These are phyloP conservation scores for Antitrichia curtipendula DNA, from an alignment of 225 moss, liverwort and hornwort species.

Conservation along the genomic window DNA sequence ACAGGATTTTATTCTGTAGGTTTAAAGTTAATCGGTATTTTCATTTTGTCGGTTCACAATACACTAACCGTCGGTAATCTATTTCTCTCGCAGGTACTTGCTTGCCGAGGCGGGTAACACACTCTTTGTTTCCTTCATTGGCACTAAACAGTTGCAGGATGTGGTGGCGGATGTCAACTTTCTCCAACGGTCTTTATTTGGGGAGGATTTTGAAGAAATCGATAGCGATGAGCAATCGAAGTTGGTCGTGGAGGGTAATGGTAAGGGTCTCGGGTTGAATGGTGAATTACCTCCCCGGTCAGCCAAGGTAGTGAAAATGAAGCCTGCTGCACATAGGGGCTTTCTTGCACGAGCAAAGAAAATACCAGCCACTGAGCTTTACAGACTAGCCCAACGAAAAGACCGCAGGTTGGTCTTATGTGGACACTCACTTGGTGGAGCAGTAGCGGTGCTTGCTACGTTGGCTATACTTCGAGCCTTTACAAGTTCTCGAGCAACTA, in stretches of 20 bases:
- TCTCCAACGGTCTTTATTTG: conserved; percentile 76
- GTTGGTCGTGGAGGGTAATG: conserved; percentile 6
- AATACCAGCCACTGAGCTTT: conserved; percentile 88
- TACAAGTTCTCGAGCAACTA: conserved; percentile 65
- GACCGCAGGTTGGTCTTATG: conserved; percentile 88
- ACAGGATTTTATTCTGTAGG: background rate
- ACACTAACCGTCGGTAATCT: background rate
- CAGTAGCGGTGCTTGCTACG: conserved; percentile 93
- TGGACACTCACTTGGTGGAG: conserved; percentile 99
- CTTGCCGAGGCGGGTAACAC: conserved; percentile 95
- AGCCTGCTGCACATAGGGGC: conserved; percentile 90
- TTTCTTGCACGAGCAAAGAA: conserved; percentile 80
- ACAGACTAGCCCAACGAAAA: conserved; percentile 81
- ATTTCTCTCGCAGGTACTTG: conserved; percentile 40
- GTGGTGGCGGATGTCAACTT: conserved; percentile 85
- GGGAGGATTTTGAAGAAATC: conserved; percentile 37
- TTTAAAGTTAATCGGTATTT: background rate
- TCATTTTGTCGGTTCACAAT: background rate
- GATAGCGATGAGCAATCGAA: conserved; percentile 39
- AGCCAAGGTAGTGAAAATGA: conserved; percentile 31
- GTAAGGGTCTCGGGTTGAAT: conserved; percentile 38
- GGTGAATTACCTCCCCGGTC: conserved; percentile 36
- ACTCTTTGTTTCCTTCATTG: conserved; percentile 81
- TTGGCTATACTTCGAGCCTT: conserved; percentile 79
- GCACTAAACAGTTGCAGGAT: conserved; percentile 95